phyloP scores from a whole-genome alignment of 2,329 filamentous ascomycete species.

The Phaeosphaeriaceae sp. region DNA sequence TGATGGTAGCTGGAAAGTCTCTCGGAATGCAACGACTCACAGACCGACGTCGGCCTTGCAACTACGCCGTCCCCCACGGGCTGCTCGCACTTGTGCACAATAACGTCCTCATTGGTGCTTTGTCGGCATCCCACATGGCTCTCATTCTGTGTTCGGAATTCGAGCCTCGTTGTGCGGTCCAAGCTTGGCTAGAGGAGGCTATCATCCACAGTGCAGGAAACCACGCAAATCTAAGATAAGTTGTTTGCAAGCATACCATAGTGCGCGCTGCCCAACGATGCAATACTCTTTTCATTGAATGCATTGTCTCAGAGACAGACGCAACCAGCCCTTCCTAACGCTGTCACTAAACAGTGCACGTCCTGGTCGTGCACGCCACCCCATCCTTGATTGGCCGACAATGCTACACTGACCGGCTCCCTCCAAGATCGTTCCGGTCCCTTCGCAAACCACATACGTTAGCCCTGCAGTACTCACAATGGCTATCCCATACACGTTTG shows the following conservation, averaged over 20 bases:
- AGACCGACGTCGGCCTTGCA: conserved; percentile 20
- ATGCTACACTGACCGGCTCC: not conserved
- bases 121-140: conserved; percentile 13
- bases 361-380: not conserved
- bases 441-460: not conserved
- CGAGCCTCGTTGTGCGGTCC: conserved; percentile 1
- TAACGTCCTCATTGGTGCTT: conserved; percentile 16
- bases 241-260: not conserved
- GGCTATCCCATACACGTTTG: not conserved
- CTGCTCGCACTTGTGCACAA: conserved; percentile 2
- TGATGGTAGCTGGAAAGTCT: too few species aligned
- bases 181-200: conserved; percentile 1
- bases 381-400: not conserved
- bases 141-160: not conserved
- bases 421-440: not conserved
- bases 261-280: not conserved
- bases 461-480: not conserved
- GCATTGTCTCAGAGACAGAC: not conserved
- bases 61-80: conserved; percentile 10
- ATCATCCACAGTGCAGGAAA: not conserved
- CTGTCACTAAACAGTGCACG: not conserved
- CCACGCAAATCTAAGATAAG: conserved; percentile 2
- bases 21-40: conserved; percentile 33
- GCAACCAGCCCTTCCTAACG: conserved; percentile 1
- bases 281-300: not conserved